Evolutionary conservation across 1,284 basidiomycete genomes (phyloP).

Genomic region (Ustilago bromivora): DNA sequence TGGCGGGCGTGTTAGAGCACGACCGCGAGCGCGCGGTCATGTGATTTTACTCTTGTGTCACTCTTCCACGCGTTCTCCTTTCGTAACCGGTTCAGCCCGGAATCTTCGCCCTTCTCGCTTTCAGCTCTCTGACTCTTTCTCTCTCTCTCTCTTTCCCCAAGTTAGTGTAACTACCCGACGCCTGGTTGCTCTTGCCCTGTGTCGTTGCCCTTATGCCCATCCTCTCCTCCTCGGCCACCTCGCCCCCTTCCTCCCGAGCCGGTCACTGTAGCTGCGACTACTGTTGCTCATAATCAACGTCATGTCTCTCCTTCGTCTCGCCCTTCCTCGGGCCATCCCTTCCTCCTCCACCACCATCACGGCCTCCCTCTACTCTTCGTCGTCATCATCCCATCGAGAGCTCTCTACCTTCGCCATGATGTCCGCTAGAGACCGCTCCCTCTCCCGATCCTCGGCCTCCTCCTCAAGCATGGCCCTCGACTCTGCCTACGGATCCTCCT

Average conservation of each 20-base stretch:
- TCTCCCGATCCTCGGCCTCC: slow-evolving; percentile 31
- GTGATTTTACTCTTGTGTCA: neutral
- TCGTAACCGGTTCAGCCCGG: slow-evolving; percentile 1
- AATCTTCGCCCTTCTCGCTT: neutral
- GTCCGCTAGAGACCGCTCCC: slow-evolving; percentile 24
- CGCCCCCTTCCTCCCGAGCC: neutral
- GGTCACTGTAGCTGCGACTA: neutral
- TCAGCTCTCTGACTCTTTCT: too few relatives aligned
- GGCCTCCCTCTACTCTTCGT: slow-evolving; percentile 6
- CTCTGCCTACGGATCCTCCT: slow-evolving; percentile 35
- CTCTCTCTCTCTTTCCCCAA: neutral
- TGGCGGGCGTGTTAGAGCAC: too few relatives aligned
- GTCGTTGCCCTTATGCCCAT: too few relatives aligned
- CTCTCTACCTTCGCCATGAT: slow-evolving; percentile 21
- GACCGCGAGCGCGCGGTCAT: too few relatives aligned
- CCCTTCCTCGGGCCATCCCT: slow-evolving; percentile 24
- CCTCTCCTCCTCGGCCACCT: neutral
- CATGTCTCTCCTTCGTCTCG: slow-evolving; percentile 36
- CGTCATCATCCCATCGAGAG: slow-evolving; percentile 11
- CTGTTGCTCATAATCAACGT: neutral
- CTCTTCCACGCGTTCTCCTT: neutral
- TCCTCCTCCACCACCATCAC: slow-evolving; percentile 11
- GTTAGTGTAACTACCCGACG: neutral
- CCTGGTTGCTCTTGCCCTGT: neutral
- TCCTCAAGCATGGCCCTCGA: slow-evolving; percentile 32